Conservation (phyloP, 1,284 basidiomycete genomes). For the Microbotryomycetes sp. region DNA sequence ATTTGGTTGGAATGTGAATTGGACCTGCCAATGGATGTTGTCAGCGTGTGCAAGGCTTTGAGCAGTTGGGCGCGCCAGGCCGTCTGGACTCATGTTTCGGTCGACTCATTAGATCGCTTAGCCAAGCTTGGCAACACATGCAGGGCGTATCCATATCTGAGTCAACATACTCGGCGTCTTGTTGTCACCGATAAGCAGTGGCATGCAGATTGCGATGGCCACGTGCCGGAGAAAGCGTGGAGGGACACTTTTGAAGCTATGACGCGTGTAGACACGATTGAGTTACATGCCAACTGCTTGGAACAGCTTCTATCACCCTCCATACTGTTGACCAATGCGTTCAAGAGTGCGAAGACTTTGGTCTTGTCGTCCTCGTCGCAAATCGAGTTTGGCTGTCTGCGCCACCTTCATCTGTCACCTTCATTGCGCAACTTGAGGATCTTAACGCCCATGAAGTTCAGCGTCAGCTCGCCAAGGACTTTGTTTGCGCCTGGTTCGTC, state of each 20-base stretch:
- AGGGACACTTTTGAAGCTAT: too few relatives aligned
- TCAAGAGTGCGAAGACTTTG: conserved; percentile 3
- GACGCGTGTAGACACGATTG: background rate
- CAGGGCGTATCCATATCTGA: background rate
- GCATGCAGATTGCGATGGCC: too few relatives aligned
- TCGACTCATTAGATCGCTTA: background rate
- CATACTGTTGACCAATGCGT: too few relatives aligned
- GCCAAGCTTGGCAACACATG: conserved; percentile 2
- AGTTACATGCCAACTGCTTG: background rate
- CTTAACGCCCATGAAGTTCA: conserved; percentile 2
- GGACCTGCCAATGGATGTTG: background rate
- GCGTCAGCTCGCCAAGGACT: background rate
- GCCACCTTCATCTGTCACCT: background rate
- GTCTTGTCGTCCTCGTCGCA: background rate
- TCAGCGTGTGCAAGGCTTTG: background rate
- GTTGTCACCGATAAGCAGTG: too few relatives aligned
- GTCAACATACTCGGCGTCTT: too few relatives aligned
- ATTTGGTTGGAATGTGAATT: background rate
- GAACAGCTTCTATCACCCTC: too few relatives aligned
- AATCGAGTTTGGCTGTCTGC: background rate
- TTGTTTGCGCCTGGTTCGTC: background rate
- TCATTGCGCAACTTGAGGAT: background rate
- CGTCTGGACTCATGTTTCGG: background rate
- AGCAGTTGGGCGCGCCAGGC: background rate
- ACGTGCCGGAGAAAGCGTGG: too few relatives aligned